These are phyloP conservation scores for Amylostereum areolatum DNA, from an alignment of 1,284 basidiomycete species.

Conservation along the genomic window DNA sequence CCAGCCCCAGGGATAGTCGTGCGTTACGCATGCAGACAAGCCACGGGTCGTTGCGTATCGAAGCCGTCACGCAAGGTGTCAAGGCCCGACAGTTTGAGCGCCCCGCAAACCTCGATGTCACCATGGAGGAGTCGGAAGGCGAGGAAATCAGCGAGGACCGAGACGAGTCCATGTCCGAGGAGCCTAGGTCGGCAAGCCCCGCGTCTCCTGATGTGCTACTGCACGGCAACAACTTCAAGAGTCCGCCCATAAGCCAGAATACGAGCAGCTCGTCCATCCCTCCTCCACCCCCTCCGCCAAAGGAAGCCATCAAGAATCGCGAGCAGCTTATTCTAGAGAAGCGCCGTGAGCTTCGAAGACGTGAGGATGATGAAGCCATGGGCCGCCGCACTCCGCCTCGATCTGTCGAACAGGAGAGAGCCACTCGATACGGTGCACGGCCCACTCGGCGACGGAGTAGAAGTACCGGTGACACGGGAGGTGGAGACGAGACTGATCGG, in stretches of 20 bases:
- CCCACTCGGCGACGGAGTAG: conserved; percentile 60
- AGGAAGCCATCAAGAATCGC: conserved; percentile 57
- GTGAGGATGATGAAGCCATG: conserved; percentile 42
- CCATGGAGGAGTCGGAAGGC: conserved; percentile 26
- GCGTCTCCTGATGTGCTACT: conserved; percentile 9
- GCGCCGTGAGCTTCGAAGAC: conserved; percentile 54
- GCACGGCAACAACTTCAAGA: conserved; percentile 11
- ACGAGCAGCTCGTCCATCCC: conserved; percentile 38
- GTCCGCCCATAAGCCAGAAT: conserved; percentile 21
- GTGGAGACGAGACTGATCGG: conserved; percentile 23
- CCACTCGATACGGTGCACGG: conserved; percentile 30
- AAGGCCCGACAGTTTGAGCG: conserved; percentile 24
- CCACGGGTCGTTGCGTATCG: conserved; percentile 15
- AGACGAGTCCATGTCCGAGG: conserved; percentile 2
- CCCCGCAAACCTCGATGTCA: conserved; percentile 32
- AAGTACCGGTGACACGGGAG: conserved; percentile 66
- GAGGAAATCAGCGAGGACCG: conserved; percentile 18
- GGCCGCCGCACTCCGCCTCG: conserved; percentile 17
- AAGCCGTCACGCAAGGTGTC: conserved; percentile 26
- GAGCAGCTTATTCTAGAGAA: conserved; percentile 72
- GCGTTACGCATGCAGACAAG: conserved; percentile 7
- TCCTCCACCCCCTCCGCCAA: conserved; percentile 44
- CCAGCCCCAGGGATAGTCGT: not conserved
- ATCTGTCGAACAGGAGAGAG: conserved; percentile 18
- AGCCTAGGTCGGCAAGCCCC: conserved; percentile 1